Conservation (phyloP, 495 filamentous ascomycete species). For the Ascodesmis nigricans region DNA sequence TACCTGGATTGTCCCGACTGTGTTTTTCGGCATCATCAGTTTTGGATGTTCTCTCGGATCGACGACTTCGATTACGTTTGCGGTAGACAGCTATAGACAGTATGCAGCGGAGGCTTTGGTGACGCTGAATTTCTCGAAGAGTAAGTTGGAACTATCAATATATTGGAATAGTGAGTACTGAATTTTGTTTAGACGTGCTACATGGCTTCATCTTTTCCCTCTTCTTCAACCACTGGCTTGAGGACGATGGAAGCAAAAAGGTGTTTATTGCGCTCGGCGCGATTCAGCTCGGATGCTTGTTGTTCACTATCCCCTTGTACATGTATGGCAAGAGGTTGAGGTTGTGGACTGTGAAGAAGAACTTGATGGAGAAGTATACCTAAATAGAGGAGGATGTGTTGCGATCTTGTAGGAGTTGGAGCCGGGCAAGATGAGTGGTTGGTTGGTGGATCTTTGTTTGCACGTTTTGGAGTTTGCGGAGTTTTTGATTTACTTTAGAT, state of each 20-base stretch:
- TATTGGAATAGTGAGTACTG: too few relatives aligned
- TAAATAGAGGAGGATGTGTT: too few relatives aligned
- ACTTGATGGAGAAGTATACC: constrained; percentile 59
- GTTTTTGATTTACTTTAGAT: too few relatives aligned
- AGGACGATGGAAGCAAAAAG: constrained; percentile 46
- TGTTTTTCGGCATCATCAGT: constrained; percentile 80
- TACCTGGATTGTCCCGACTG: constrained; percentile 72
- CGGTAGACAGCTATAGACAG: constrained; percentile 79
- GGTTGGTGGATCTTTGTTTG: too few relatives aligned
- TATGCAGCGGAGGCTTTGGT: constrained; percentile 91
- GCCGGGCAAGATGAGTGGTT: too few relatives aligned
- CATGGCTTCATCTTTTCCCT: constrained; percentile 78
- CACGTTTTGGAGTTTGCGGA: too few relatives aligned
- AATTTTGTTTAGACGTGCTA: constrained; percentile 37
- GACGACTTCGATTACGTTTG: constrained; percentile 89
- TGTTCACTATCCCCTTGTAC: constrained; percentile 79
- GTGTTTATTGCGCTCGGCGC: constrained; percentile 70
- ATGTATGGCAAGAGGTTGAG: constrained; percentile 80
- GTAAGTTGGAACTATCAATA: constrained; percentile 23
- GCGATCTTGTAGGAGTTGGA: too few relatives aligned
- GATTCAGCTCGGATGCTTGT: constrained; percentile 55
- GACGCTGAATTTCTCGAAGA: constrained; percentile 87
- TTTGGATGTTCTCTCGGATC: constrained; percentile 84
- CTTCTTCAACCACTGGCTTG: constrained; percentile 75
- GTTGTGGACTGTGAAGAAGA: constrained; percentile 90